Evolutionary conservation across 176 grass and related monocot species (phyloP).

Genomic region (sorghum (Sorghum bicolor)): DNA sequence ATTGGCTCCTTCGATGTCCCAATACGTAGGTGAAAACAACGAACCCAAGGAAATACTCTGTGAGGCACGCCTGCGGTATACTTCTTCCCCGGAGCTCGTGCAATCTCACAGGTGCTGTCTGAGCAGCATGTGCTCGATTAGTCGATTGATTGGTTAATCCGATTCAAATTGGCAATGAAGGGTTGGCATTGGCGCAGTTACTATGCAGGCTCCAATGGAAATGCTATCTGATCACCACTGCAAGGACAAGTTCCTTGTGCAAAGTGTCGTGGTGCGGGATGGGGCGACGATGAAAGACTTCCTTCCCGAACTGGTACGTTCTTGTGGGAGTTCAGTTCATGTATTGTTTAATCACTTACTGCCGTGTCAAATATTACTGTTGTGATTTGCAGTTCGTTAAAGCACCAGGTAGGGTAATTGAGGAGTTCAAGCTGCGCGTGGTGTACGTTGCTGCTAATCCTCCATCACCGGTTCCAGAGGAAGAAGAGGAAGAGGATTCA

Average conservation of each 20-base stretch:
- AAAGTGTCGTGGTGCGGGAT: constrained; percentile 57
- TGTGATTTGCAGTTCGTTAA: constrained; percentile 61
- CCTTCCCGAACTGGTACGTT: constrained; percentile 42
- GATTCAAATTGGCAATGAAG: not conserved
- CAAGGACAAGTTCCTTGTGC: constrained; percentile 95
- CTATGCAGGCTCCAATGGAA: constrained; percentile 73
- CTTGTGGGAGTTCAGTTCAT: not conserved
- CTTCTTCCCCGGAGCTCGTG: constrained; percentile 54
- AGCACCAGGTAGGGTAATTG: constrained; percentile 55
- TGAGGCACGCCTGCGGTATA: constrained; percentile 65
- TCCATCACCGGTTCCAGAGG: constrained; percentile 91
- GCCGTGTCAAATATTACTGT: not conserved
- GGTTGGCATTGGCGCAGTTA: constrained; percentile 41
- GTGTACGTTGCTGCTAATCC: constrained; percentile 84
- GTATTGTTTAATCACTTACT: not conserved
- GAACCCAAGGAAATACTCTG: constrained; percentile 81
- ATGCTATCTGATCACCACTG: constrained; percentile 59
- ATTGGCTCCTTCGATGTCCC: not conserved
- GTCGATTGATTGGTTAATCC: not conserved
- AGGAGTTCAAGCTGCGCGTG: constrained; percentile 82
- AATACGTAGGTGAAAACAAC: constrained; percentile 87
- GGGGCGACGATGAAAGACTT: constrained; percentile 49
- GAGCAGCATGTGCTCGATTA: not conserved
- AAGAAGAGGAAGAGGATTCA: constrained; percentile 61
- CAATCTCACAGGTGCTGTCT: constrained; percentile 54